Percentiles rank a stretch among this genome's conserved stretches.
These are phyloP conservation scores for Magnaporthiopsis rhizophila DNA, from an alignment of 2,329 filamentous ascomycete species.

Conservation along the genomic window DNA sequence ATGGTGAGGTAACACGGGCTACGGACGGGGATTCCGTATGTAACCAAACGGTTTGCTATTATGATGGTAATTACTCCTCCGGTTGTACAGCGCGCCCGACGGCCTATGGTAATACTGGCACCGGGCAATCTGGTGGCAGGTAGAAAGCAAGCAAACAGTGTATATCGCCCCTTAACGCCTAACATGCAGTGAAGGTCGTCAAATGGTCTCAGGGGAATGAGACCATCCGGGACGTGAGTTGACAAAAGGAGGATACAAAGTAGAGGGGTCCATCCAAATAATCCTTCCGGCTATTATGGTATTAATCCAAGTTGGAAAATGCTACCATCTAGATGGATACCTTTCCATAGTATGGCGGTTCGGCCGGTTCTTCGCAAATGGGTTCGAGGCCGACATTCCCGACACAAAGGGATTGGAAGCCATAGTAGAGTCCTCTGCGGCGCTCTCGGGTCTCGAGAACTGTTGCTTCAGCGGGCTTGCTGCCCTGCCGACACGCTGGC, in stretches of 20 bases:
- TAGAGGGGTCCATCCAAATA: too few relatives aligned
- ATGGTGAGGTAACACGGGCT: too few relatives aligned
- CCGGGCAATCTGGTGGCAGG: neutral
- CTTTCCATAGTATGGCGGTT: constrained; percentile 31
- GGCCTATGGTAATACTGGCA: neutral
- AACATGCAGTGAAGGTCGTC: neutral
- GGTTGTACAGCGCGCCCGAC: neutral
- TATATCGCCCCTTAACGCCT: neutral
- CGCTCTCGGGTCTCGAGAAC: constrained; percentile 13
- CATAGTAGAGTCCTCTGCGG: constrained; percentile 4
- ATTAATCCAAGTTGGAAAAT: neutral
- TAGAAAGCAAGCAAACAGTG: neutral
- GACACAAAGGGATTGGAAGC: constrained; percentile 1
- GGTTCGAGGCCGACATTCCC: constrained; percentile 21
- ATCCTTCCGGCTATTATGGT: neutral
- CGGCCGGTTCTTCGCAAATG: constrained; percentile 29
- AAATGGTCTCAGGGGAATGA: neutral
- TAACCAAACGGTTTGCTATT: neutral
- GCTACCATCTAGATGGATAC: constrained; percentile 26
- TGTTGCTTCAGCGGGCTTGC: constrained; percentile 33
- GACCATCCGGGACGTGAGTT: neutral
- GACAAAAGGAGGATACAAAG: neutral
- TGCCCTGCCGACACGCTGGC: constrained; percentile 21
- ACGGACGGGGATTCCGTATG: neutral
- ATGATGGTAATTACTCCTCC: neutral